A percentile compares a stretch with the other conserved stretches of the same genome.
These are phyloP conservation scores for Saccharomyces hybrid DNA, from an alignment of 1,139 yeast genomes.

Conservation along the genomic window DNA sequence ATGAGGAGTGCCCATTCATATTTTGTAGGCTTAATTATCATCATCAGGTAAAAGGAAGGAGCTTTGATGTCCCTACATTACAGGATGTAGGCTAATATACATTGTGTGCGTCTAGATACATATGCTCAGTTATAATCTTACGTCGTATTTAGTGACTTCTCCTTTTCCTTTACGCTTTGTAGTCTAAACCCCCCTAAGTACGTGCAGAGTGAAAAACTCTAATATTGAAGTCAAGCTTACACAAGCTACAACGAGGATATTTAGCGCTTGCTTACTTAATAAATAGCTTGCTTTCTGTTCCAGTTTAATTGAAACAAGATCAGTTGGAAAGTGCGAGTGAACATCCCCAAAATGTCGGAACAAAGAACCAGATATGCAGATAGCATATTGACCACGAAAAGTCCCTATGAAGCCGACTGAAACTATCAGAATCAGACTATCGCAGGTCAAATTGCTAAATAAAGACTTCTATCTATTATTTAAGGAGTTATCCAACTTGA, in stretches of 20 bases:
- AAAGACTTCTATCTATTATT: conserved; percentile 48
- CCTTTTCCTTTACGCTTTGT: not conserved
- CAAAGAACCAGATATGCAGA: conserved; percentile 38
- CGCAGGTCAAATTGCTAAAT: conserved; percentile 39
- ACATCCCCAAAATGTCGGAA: conserved; percentile 17
- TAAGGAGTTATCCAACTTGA: conserved; percentile 42
- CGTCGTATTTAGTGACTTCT: not conserved
- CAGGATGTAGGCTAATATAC: too few species aligned
- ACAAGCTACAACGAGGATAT: not conserved
- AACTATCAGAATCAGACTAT: conserved; percentile 37
- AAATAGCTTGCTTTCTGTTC: not conserved
- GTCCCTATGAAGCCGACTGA: conserved; percentile 44
- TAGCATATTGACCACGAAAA: conserved; percentile 38
- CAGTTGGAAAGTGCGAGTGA: not conserved
- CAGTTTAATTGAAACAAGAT: not conserved
- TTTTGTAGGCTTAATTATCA: too few species aligned
- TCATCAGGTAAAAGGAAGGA: too few species aligned
- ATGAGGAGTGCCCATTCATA: too few species aligned
- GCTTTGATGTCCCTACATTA: too few species aligned
- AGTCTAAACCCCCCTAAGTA: not conserved
- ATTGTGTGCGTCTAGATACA: too few species aligned
- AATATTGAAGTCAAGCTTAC: not conserved
- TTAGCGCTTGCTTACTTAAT: not conserved
- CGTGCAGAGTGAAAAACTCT: not conserved
- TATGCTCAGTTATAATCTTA: too few species aligned